A percentile compares a stretch with the other conserved stretches of the same genome.
Conservation (phyloP, 495 filamentous ascomycete species). For the Mycothermus thermophilus region DNA sequence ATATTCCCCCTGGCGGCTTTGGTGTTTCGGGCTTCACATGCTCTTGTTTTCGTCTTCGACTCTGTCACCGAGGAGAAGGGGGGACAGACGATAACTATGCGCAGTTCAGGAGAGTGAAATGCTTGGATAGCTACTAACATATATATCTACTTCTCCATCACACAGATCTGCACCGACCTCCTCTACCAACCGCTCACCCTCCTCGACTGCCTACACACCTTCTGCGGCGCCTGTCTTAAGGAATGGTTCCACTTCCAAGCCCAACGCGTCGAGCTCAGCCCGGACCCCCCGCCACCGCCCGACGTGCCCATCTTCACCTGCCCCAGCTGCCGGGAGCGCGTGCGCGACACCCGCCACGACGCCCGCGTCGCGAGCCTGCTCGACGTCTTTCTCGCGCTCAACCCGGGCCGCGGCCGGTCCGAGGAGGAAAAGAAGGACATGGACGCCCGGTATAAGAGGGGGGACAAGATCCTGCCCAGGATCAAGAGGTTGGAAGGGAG, state of each 20-base stretch:
- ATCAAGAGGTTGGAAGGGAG: conserved; percentile 30
- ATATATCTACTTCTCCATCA: background rate
- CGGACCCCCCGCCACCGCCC: conserved; percentile 29
- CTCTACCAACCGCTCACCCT: conserved; percentile 92
- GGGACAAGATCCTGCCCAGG: conserved; percentile 58
- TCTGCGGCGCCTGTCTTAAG: conserved; percentile 87
- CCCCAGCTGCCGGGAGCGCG: conserved; percentile 76
- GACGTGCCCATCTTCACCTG: conserved; percentile 58
- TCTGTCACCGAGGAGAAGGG: too few relatives aligned
- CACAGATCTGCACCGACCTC: conserved; percentile 87
- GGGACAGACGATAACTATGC: too few relatives aligned
- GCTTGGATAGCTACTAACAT: too few relatives aligned
- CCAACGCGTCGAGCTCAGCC: conserved; percentile 29
- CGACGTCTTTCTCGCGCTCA: conserved; percentile 60
- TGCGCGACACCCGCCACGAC: conserved; percentile 72
- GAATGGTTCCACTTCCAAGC: conserved; percentile 73
- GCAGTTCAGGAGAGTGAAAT: too few relatives aligned
- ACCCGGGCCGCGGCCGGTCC: conserved; percentile 55
- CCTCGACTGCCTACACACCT: conserved; percentile 94
- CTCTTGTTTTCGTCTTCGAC: background rate
- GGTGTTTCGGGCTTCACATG: too few relatives aligned
- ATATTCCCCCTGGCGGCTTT: background rate
- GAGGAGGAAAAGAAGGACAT: conserved; percentile 59
- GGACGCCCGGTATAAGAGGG: conserved; percentile 54
- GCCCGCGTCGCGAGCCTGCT: conserved; percentile 70